These are phyloP conservation scores for Carex cristatella DNA, from an alignment of 176 grass and related monocot species.

Conservation along the genomic window DNA sequence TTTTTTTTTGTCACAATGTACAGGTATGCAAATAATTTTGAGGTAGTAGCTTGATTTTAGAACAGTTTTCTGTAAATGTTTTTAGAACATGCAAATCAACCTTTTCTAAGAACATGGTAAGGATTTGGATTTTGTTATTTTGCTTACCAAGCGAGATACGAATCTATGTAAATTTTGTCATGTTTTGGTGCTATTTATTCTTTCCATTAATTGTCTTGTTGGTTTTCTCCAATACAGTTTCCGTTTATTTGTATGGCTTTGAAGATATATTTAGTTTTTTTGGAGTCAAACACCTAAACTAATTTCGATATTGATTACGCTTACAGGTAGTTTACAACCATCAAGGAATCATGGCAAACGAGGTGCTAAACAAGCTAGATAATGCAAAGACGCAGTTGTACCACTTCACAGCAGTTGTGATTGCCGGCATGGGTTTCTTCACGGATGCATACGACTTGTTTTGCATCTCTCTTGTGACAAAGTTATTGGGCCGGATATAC, in stretches of 20 bases:
- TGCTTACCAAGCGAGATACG: neutral
- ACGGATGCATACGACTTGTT: conserved; percentile 43
- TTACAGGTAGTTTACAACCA: neutral
- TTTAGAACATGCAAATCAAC: neutral
- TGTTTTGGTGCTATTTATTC: neutral
- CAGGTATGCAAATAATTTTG: neutral
- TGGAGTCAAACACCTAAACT: neutral
- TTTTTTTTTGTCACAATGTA: neutral
- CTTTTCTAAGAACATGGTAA: neutral
- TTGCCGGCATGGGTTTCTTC: conserved; percentile 49
- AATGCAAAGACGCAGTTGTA: conserved; percentile 73
- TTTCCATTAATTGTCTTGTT: neutral
- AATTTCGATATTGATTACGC: neutral
- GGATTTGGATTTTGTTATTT: neutral
- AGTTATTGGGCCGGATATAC: conserved; percentile 76
- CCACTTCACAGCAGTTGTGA: conserved; percentile 64
- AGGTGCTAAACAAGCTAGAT: conserved; percentile 50
- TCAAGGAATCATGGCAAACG: neutral
- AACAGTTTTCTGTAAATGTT: neutral
- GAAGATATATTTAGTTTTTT: neutral
- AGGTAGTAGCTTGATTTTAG: neutral
- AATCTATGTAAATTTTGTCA: neutral
- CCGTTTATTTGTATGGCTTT: neutral
- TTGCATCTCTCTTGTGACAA: conserved; percentile 58
- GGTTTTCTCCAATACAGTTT: neutral